phyloP scores from a whole-genome alignment of 2,329 filamentous ascomycete genomes.

The Aspergillus felis region DNA sequence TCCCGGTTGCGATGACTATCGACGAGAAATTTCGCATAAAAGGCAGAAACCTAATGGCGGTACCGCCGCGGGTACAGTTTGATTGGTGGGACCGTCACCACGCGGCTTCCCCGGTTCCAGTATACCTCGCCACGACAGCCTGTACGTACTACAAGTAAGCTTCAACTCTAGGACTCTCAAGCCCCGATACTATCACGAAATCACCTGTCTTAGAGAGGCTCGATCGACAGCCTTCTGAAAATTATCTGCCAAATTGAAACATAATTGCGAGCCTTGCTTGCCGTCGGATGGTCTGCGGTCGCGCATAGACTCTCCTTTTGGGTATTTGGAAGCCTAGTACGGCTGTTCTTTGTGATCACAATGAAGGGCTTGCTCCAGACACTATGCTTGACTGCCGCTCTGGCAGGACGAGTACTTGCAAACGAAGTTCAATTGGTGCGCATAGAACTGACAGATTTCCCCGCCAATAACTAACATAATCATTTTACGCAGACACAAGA shows the following conservation, averaged over 20 bases:
- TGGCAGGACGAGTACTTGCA: constrained; percentile 37
- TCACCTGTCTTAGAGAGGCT: not conserved
- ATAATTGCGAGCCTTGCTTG: not conserved
- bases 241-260: not conserved
- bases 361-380: constrained; percentile 41
- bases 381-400: constrained; percentile 34
- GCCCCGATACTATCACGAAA: not conserved
- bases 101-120: constrained; percentile 19
- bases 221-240: not conserved
- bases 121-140: constrained; percentile 17
- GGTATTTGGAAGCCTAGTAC: constrained; percentile 20
- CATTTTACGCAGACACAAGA: constrained; percentile 61
- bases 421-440: constrained; percentile 46
- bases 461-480: not conserved
- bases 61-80: constrained; percentile 12
- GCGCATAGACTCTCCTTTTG: constrained; percentile 12
- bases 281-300: constrained; percentile 18
- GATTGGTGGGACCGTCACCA: constrained; percentile 20
- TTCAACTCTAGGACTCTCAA: not conserved
- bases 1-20: not conserved
- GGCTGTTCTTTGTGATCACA: constrained; percentile 14
- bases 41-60: constrained; percentile 18
- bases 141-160: not conserved
- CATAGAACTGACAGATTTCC: not conserved
- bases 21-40: constrained; percentile 9